Base-by-base conservation (phyloP, 805 yeast species). In the Hanseniaspora hatyaiensis region DNA sequence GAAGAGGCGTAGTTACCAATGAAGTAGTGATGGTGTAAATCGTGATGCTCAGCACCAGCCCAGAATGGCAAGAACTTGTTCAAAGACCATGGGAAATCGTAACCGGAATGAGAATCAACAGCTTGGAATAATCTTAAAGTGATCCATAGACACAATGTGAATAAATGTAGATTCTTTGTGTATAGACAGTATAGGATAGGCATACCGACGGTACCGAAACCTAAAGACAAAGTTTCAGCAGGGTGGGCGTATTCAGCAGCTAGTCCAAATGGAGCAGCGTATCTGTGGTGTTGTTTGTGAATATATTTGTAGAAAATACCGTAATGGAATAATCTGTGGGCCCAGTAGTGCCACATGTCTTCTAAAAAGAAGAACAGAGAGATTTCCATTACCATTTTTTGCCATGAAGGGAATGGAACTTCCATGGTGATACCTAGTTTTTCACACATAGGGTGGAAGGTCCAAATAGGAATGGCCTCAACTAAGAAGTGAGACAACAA, bases 41-140 rank as follows among this genome's bases (percentile, higher is more conserved):
- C 98, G 64, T 89, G 97, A 66, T 89, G 97, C 59, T 84, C 96
- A 19, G 96, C 96, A 55, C 97, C 97, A 3, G 96, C 95, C 96
- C 97, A 88, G 68, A 92, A 75, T 41, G 96, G 96, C 52, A 89
- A 63, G 66, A 89, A 78, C 62, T 87, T 86, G 67, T 86, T 92
- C 60, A 89, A 72, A 4, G 96, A 85, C 85, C 94, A 80, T 53
- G 98, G 97, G 77, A 89, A 89, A 63, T 89, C 97, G 66, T 89
- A 92, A 51, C 97, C 98, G 11, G 96, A 87, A 66, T 89, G 98
- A 22, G 96, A 82, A 64, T 89, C 98, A 51, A 89, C 89, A 23
- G 98, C 98, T 72, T 89, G 98, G 71, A 82, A 80, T 57, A 89
- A 75, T 66, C 97, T 78, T 57, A 85, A 67, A 8, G 83, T 72